These are phyloP conservation scores for Austroboletus eburneus DNA, from an alignment of 768 basidiomycete species.

Conservation along the genomic window DNA sequence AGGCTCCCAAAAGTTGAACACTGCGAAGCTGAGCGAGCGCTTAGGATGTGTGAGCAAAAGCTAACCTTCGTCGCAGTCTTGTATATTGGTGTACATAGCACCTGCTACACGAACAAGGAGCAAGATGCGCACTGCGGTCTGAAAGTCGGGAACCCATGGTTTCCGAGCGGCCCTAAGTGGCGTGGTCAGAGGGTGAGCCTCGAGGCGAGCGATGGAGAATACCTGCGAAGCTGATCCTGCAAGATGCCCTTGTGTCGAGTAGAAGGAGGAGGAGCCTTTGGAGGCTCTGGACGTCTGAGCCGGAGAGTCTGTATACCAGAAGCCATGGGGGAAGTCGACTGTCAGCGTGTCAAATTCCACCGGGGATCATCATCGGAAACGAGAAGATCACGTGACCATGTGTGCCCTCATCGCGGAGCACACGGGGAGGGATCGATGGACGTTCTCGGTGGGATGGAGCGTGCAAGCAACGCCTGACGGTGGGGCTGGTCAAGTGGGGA, in stretches of 20 bases:
- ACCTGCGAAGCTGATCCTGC: constrained; percentile 79
- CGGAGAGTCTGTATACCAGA: constrained; percentile 48
- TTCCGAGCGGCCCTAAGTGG: constrained; percentile 55
- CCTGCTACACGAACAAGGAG: constrained; percentile 74
- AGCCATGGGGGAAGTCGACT: constrained; percentile 30
- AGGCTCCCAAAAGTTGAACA: constrained; percentile 99
- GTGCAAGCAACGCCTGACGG: background rate
- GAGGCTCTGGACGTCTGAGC: constrained; percentile 42
- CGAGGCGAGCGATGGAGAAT: constrained; percentile 7
- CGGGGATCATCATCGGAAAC: background rate
- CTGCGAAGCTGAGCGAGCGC: constrained; percentile 37
- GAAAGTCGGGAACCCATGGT: constrained; percentile 85
- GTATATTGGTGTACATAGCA: constrained; percentile 94
- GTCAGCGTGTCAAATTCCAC: too few species aligned
- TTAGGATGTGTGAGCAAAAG: background rate
- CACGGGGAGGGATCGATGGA: background rate
- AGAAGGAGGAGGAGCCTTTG: constrained; percentile 26
- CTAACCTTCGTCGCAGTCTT: constrained; percentile 95
- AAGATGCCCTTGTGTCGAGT: constrained; percentile 64
- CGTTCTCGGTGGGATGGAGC: background rate
- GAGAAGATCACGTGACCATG: constrained; percentile 13
- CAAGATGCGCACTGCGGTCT: constrained; percentile 77
- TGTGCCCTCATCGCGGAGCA: background rate
- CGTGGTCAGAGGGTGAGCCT: constrained; percentile 5
- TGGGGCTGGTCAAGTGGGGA: background rate